Evolutionary conservation across 139 green algal species (phyloP).

Genomic region (Micractinium sp.): DNA sequence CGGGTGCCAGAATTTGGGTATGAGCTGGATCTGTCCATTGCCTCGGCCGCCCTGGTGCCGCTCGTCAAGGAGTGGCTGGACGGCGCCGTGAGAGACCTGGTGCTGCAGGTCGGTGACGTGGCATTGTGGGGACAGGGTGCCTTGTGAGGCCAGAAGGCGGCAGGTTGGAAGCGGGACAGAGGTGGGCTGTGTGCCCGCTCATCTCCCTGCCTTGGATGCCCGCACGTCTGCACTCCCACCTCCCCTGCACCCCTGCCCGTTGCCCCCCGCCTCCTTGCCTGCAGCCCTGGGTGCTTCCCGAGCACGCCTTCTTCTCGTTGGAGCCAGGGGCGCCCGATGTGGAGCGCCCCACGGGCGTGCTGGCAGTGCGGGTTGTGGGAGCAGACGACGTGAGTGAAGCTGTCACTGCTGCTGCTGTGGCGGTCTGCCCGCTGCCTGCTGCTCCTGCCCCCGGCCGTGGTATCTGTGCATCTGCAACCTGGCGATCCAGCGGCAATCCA

Average conservation of each 20-base stretch:
- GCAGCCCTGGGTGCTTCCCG: conserved; percentile 9
- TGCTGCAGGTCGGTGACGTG: neutral
- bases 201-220: neutral
- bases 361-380: neutral
- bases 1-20: conserved; percentile 9
- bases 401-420: too few relatives aligned
- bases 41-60: conserved; percentile 7
- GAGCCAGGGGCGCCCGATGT: neutral
- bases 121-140: neutral
- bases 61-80: conserved; percentile 1
- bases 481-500: too few relatives aligned
- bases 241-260: neutral
- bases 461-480: too few relatives aligned
- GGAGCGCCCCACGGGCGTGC: neutral
- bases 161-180: neutral
- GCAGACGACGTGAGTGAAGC: neutral
- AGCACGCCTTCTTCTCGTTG: conserved; percentile 4
- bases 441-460: too few relatives aligned
- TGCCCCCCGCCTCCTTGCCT: neutral
- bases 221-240: neutral
- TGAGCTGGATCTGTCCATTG: neutral
- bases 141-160: neutral
- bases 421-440: too few relatives aligned
- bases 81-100: conserved; percentile 3
- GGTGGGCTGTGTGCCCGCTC: neutral